phyloP scores from a whole-genome alignment of 1,284 basidiomycete species.

The Porogramme epimiltina region DNA sequence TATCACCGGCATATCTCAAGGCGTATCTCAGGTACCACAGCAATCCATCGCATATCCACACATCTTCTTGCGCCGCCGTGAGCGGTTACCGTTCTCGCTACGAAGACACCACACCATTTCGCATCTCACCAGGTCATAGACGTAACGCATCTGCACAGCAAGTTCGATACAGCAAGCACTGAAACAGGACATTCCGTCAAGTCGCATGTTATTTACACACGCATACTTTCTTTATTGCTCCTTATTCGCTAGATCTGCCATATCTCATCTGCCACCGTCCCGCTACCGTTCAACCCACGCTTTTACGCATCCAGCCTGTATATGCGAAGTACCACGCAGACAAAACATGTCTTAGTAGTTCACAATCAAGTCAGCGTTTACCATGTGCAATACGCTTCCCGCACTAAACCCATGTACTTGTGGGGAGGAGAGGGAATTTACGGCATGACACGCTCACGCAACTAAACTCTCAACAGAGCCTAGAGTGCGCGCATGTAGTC shows the following conservation, averaged over 20 bases:
- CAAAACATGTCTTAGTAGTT: conserved; percentile 2
- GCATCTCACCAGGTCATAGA: conserved; percentile 1
- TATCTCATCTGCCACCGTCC: conserved; percentile 13
- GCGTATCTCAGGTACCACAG: conserved; percentile 17
- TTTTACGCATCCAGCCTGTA: background rate
- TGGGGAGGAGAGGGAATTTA: too few species aligned
- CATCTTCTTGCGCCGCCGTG: conserved; percentile 11
- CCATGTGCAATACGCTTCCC: background rate
- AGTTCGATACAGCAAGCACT: conserved; percentile 2
- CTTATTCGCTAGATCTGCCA: conserved; percentile 23
- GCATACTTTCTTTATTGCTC: conserved; percentile 29
- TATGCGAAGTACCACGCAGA: background rate
- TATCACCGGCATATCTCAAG: conserved; percentile 26
- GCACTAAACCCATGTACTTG: too few species aligned
- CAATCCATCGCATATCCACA: conserved; percentile 18
- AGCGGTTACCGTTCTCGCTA: conserved; percentile 1
- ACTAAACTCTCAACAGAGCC: too few species aligned
- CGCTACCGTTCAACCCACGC: background rate
- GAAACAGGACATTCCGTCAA: background rate
- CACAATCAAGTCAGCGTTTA: background rate
- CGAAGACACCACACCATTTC: conserved; percentile 2
- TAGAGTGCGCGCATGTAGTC: too few species aligned
- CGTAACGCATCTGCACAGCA: background rate
- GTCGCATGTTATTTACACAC: conserved; percentile 22
- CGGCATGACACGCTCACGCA: too few species aligned